A percentile compares a stretch with the other conserved stretches of the same genome.
Conservation (phyloP, 2,329 filamentous ascomycete genomes). For the Didymella pomorum region DNA sequence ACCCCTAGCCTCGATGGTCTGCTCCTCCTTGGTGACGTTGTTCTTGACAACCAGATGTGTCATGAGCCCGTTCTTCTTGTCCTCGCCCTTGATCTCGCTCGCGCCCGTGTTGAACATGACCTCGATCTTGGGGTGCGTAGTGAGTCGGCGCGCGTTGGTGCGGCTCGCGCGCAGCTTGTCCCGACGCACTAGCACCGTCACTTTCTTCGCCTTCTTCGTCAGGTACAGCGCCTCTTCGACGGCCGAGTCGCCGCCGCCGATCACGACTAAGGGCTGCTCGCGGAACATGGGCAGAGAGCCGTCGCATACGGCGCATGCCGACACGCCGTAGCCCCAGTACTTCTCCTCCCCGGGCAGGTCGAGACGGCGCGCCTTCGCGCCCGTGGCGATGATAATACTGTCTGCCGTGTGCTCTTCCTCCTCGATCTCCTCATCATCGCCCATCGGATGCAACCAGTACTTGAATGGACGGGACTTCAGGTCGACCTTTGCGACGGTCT, state of each 20-base stretch:
- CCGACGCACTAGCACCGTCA: conserved; percentile 89
- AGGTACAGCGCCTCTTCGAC: conserved; percentile 97
- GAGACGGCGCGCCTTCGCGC: conserved; percentile 87
- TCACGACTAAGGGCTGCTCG: conserved; percentile 93
- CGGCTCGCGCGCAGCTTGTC: conserved; percentile 87
- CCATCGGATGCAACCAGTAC: conserved; percentile 76
- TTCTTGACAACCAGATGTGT: conserved; percentile 85
- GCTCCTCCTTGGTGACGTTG: conserved; percentile 74
- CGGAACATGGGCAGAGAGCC: conserved; percentile 97
- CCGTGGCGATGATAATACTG: conserved; percentile 91
- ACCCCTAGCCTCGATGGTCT: conserved; percentile 88
- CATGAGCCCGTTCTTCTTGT: conserved; percentile 79
- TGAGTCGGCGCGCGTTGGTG: conserved; percentile 88
- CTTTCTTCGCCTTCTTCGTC: conserved; percentile 95
- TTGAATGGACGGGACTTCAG: conserved; percentile 84
- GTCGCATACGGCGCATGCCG: conserved; percentile 96
- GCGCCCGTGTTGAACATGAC: conserved; percentile 86
- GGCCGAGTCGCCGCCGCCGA: conserved; percentile 94
- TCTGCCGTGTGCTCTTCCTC: conserved; percentile 83
- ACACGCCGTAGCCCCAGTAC: conserved; percentile 98
- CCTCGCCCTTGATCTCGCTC: conserved; percentile 83
- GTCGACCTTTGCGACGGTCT: conserved; percentile 91
- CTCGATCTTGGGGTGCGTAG: conserved; percentile 86
- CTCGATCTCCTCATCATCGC: conserved; percentile 78
- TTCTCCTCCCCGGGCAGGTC: conserved; percentile 86